These are phyloP conservation scores for Fusarium sp. DNA, from an alignment of 2,329 filamentous ascomycete genomes.

Conservation along the genomic window DNA sequence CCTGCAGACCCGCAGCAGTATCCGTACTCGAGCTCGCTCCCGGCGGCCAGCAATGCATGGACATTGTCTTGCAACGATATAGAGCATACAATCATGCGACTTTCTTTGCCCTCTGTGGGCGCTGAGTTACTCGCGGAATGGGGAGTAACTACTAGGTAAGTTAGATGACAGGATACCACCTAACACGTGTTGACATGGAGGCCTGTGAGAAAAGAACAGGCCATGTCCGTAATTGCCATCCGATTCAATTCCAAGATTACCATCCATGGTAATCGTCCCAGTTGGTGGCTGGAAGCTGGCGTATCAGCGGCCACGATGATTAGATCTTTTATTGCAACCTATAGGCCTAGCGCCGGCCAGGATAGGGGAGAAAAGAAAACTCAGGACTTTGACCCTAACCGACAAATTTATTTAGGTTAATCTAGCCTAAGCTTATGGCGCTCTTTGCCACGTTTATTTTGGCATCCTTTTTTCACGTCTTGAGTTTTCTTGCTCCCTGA, in stretches of 20 bases:
- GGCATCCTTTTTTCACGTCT: no score
- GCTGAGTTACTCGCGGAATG: slow-evolving; percentile 8
- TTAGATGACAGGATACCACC: slow-evolving; percentile 29
- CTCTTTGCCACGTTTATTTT: no score
- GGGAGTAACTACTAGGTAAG: neutral
- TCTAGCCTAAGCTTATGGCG: no score
- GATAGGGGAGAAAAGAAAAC: no score
- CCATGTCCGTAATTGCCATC: slow-evolving; percentile 24
- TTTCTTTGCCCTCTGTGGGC: neutral
- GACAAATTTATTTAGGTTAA: no score
- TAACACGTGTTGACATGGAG: slow-evolving; percentile 40
- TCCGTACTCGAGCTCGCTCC: slow-evolving; percentile 30
- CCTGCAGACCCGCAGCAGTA: neutral
- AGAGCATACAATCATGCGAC: slow-evolving; percentile 30
- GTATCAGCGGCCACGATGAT: slow-evolving; percentile 28
- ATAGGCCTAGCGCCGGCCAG: slow-evolving; percentile 25
- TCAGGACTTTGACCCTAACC: no score
- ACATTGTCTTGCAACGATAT: slow-evolving; percentile 14
- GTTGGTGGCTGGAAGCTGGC: slow-evolving; percentile 16
- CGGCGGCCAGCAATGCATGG: neutral
- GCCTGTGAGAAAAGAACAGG: slow-evolving; percentile 27
- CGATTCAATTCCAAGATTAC: slow-evolving; percentile 38
- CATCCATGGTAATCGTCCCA: slow-evolving; percentile 36
- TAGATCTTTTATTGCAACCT: slow-evolving; percentile 29
- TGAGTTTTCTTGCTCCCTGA: no score